These are phyloP conservation scores for Amylocystis lapponica DNA, from an alignment of 768 basidiomycete species.

Conservation along the genomic window DNA sequence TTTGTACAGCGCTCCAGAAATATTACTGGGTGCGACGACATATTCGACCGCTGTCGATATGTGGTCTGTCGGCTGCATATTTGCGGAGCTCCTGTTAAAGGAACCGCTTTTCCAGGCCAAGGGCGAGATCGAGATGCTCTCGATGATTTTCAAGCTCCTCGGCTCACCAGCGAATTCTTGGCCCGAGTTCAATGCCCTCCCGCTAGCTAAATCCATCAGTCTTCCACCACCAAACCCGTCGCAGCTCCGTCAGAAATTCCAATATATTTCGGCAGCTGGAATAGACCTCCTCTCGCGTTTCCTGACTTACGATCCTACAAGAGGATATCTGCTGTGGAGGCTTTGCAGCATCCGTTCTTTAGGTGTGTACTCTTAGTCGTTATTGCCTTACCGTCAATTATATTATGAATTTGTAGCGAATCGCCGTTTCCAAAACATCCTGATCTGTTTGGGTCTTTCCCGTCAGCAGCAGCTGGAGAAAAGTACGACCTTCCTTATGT, in stretches of 20 bases:
- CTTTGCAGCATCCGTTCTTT: slow-evolving; percentile 88
- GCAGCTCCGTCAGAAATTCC: slow-evolving; percentile 82
- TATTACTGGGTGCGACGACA: slow-evolving; percentile 85
- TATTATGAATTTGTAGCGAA: slow-evolving; percentile 47
- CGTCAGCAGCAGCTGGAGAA: slow-evolving; percentile 94
- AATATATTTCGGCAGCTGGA: slow-evolving; percentile 76
- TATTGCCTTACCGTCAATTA: no score
- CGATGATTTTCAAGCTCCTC: slow-evolving; percentile 91
- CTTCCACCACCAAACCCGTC: slow-evolving; percentile 69
- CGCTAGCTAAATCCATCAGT: slow-evolving; percentile 73
- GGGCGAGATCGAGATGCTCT: slow-evolving; percentile 86
- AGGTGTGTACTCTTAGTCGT: slow-evolving; percentile 46
- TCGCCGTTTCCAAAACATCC: slow-evolving; percentile 94
- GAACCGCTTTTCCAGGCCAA: slow-evolving; percentile 98
- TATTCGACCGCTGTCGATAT: slow-evolving; percentile 96
- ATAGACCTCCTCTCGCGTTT: slow-evolving; percentile 78
- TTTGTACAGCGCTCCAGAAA: slow-evolving; percentile 78
- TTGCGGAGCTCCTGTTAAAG: slow-evolving; percentile 90
- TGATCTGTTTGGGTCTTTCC: slow-evolving; percentile 93
- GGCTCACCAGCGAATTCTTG: slow-evolving; percentile 90
- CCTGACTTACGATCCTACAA: slow-evolving; percentile 83
- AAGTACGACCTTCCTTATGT: slow-evolving; percentile 46
- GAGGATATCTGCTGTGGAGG: slow-evolving; percentile 86
- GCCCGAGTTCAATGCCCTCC: slow-evolving; percentile 78
- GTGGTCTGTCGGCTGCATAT: slow-evolving; percentile 99